Conservation (phyloP, 805 yeast species). For the Metschnikowia dekortorum region DNA sequence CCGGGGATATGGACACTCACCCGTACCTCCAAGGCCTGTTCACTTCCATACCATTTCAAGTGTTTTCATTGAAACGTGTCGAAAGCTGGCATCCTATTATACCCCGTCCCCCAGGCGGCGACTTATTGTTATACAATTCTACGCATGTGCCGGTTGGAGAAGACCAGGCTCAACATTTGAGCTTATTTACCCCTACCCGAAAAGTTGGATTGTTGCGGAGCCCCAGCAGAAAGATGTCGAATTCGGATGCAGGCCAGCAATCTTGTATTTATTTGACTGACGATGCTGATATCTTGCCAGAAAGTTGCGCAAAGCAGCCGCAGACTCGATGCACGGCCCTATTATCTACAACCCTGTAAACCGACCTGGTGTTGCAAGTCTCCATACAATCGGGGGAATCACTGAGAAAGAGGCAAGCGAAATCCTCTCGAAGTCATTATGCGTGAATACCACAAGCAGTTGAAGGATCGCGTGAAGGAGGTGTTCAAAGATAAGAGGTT, state of each 20-base stretch:
- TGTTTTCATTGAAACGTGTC: slow-evolving; percentile 46
- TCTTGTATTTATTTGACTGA: slow-evolving; percentile 72
- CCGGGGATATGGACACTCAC: no score
- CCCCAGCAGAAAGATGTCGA: slow-evolving; percentile 88
- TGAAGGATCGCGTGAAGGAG: slow-evolving; percentile 69
- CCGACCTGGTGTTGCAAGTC: slow-evolving; percentile 86
- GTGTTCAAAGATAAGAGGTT: slow-evolving; percentile 57
- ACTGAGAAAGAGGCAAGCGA: slow-evolving; percentile 41
- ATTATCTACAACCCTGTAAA: slow-evolving; percentile 61
- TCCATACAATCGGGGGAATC: slow-evolving; percentile 72
- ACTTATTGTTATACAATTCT: slow-evolving; percentile 72
- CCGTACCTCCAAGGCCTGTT: no score
- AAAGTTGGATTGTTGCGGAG: slow-evolving; percentile 71
- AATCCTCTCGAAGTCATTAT: slow-evolving; percentile 42
- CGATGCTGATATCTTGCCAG: slow-evolving; percentile 45
- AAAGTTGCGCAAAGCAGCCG: slow-evolving; percentile 73
- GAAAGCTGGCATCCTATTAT: slow-evolving; percentile 77
- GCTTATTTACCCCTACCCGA: slow-evolving; percentile 71
- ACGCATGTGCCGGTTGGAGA: slow-evolving; percentile 97
- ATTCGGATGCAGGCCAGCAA: slow-evolving; percentile 71
- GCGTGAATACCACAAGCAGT: slow-evolving; percentile 56
- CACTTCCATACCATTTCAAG: slow-evolving; percentile 4
- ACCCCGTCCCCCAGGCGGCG: slow-evolving; percentile 97
- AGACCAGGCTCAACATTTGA: slow-evolving; percentile 95
- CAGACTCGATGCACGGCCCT: slow-evolving; percentile 73